phyloP scores from a whole-genome alignment of 805 yeast genomes.

The Scheffersomyces lignosus region DNA sequence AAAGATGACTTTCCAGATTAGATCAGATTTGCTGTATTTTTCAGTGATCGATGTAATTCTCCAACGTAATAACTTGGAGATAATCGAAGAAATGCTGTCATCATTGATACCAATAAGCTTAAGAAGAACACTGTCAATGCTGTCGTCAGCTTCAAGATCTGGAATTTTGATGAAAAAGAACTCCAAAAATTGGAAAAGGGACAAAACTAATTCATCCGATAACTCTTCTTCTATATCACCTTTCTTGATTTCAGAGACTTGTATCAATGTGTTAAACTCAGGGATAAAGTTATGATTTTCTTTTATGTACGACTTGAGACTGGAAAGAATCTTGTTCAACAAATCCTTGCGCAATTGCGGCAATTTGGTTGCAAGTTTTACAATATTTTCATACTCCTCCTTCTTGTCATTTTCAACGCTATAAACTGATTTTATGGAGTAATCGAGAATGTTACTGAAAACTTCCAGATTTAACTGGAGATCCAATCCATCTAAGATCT shows the following conservation, averaged over 20 bases:
- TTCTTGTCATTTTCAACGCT: slow-evolving; percentile 1
- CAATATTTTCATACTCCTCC: slow-evolving; percentile 9
- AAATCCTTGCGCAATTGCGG: slow-evolving; percentile 15
- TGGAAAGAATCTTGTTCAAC: slow-evolving; percentile 3
- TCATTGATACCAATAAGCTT: slow-evolving; percentile 39
- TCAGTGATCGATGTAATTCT: slow-evolving; percentile 36
- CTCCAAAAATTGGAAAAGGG: slow-evolving; percentile 39
- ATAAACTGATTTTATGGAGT: slow-evolving; percentile 2
- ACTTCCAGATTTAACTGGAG: slow-evolving; percentile 3
- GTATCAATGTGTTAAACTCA: slow-evolving; percentile 9
- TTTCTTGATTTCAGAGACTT: not conserved
- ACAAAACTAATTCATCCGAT: slow-evolving; percentile 12
- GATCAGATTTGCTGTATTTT: slow-evolving; percentile 12
- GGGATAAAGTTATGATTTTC: slow-evolving; percentile 14
- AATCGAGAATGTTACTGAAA: slow-evolving; percentile 6
- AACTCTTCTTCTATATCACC: slow-evolving; percentile 4
- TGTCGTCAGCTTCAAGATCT: slow-evolving; percentile 2
- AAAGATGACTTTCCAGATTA: slow-evolving; percentile 50
- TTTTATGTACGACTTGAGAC: slow-evolving; percentile 5
- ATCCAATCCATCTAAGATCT: slow-evolving; percentile 24
- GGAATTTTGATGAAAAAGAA: slow-evolving; percentile 25
- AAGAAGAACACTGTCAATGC: slow-evolving; percentile 24
- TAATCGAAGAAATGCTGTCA: slow-evolving; percentile 32
- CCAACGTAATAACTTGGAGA: slow-evolving; percentile 55
- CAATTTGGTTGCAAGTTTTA: slow-evolving; percentile 13